phyloP scores from a whole-genome alignment of 2,329 filamentous ascomycete genomes.

The Calonectria pteridis region DNA sequence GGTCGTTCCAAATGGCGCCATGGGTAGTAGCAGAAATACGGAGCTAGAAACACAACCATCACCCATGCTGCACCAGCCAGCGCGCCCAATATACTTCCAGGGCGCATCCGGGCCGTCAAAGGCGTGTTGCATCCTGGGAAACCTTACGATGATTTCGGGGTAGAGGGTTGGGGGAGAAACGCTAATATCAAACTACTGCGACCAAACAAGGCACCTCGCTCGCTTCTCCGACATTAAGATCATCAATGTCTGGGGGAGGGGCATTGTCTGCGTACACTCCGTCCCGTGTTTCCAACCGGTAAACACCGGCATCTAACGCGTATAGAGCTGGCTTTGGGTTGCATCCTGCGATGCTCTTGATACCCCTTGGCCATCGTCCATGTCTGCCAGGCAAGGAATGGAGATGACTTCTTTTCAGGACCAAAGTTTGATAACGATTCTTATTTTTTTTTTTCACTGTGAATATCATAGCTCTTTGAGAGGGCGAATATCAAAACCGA shows the following conservation, averaged over 20 bases:
- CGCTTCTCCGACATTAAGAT: neutral
- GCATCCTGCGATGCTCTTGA: neutral
- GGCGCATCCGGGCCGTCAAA: neutral
- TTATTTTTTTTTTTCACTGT: neutral
- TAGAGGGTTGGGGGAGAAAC: neutral
- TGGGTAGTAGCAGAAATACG: neutral
- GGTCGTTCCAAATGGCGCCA: neutral
- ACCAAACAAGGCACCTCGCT: neutral
- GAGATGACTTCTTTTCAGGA: neutral
- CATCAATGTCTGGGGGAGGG: conserved; percentile 5
- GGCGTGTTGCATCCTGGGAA: neutral
- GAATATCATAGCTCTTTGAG: neutral
- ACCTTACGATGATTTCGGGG: neutral
- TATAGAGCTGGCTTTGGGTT: neutral
- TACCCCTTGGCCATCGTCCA: neutral
- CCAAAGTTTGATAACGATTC: neutral
- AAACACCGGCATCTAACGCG: neutral
- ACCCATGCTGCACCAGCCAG: neutral
- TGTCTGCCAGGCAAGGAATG: neutral
- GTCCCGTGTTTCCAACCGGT: neutral
- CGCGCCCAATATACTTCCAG: neutral
- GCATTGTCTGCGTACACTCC: neutral
- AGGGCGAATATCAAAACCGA: too few relatives aligned
- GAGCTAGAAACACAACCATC: neutral
- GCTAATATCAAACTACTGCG: conserved; percentile 4